Base-by-base conservation (phyloP, 768 basidiomycete genomes). In the Sistotremastrum suecicum region DNA sequence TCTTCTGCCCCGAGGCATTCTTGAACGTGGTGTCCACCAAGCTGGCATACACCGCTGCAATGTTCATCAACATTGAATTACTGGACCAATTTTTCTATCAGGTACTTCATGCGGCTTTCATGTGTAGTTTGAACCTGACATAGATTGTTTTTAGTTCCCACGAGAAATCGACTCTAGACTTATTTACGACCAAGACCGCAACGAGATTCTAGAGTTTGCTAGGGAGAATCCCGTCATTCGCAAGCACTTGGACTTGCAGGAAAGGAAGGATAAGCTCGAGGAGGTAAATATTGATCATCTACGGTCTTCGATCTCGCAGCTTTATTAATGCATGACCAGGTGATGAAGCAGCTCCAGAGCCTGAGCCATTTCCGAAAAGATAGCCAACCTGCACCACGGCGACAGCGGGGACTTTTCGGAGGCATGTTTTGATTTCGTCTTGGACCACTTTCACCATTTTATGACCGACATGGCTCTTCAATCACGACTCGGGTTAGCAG, bases 61-160 rank as follows among this genome's bases (percentile, higher is more conserved):
- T 97, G 83, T 98, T 98, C 62, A 95, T 99, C 71, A 95, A 91
- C 65, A 95, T 99, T 48, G 95, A 99, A 60, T 70, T 99, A 7
- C 74, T 98, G 1, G 92, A 95, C 56, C 92, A 97, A 54, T 99
- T 98, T 72, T 98, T 98, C 70, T 95, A 98, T 57, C 89, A 94
- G 71, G 89, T 86, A 53, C 39, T 73, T 58, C 38, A 28, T 12
- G 34, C 28, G 34, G 28, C 20, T n/a, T 5, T n/a, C 3, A 9
- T 43, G 38, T 42, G 40, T 30, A 7, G 30, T 9, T 46, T 12
- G 4, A 3, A 37, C 32, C n/a, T 41, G n/a, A 40, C 20, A 34
- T 20, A 20, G 7, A 9, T 10, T 38, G 11, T 6, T 44, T 33
- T 29, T 48, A 95, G 86, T 97, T 99, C 69, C 94, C 95, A 50